These are phyloP conservation scores for Globisporangium recalcitrans DNA, from an alignment of 352 stramenopile genomes.

Conservation along the genomic window DNA sequence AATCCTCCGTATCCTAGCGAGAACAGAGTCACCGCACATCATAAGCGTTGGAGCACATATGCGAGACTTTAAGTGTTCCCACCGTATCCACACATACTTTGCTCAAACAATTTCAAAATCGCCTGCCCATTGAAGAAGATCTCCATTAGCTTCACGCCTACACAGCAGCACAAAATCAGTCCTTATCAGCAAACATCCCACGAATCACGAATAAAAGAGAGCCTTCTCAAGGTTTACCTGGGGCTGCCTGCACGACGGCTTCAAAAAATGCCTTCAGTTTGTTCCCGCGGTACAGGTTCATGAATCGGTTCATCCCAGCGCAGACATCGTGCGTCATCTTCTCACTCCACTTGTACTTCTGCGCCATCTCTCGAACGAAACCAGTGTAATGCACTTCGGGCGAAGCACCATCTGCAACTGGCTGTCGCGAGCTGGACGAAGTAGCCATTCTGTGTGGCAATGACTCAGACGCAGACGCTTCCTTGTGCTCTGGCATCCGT, in stretches of 20 bases:
- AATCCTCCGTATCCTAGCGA: slow-evolving; percentile 33
- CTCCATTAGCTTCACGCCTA: slow-evolving; percentile 28
- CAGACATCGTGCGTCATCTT: slow-evolving; percentile 29
- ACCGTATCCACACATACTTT: slow-evolving; percentile 23
- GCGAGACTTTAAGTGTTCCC: background rate
- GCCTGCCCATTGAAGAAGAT: slow-evolving; percentile 27
- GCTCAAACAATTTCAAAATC: slow-evolving; percentile 39
- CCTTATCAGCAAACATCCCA: slow-evolving; percentile 9
- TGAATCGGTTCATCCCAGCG: slow-evolving; percentile 31
- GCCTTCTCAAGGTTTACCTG: too few species aligned
- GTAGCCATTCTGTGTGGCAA: background rate
- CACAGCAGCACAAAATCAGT: background rate
- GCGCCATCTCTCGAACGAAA: slow-evolving; percentile 36
- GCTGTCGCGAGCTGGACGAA: background rate
- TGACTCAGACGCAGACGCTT: background rate
- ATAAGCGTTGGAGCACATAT: background rate
- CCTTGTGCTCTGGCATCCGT: background rate
- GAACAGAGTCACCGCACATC: background rate
- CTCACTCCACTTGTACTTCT: slow-evolving; percentile 30
- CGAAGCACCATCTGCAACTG: background rate
- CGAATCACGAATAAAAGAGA: too few species aligned
- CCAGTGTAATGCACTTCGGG: slow-evolving; percentile 17
- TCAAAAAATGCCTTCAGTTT: slow-evolving; percentile 37
- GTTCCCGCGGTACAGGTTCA: slow-evolving; percentile 35
- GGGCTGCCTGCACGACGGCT: slow-evolving; percentile 27